These are phyloP conservation scores for Suillus variegatus DNA, from an alignment of 768 basidiomycete species.

Conservation along the genomic window DNA sequence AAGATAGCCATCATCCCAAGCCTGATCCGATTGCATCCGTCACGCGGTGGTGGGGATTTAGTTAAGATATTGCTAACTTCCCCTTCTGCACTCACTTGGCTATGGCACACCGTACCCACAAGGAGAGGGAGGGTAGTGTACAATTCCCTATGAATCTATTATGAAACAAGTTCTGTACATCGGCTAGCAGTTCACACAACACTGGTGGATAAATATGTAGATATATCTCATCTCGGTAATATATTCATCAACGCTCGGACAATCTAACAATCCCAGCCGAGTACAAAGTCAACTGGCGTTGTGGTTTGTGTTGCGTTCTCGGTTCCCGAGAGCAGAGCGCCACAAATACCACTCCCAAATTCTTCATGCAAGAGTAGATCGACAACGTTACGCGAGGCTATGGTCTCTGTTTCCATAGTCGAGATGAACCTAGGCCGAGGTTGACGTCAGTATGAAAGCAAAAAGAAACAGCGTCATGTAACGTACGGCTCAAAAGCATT, in stretches of 20 bases:
- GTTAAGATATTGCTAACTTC: not conserved
- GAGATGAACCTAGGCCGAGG: conserved; percentile 62
- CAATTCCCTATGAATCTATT: not conserved
- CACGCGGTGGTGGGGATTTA: not conserved
- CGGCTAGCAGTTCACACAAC: not conserved
- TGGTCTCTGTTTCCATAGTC: conserved; percentile 93
- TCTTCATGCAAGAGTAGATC: conserved; percentile 76
- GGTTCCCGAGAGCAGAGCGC: conserved; percentile 35
- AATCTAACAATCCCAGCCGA: conserved; percentile 74
- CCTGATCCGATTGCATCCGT: not conserved
- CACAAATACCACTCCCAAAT: conserved; percentile 73
- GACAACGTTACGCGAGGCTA: conserved; percentile 81
- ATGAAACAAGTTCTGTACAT: not conserved
- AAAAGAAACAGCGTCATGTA: conserved; percentile 3
- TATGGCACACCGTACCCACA: too few species aligned
- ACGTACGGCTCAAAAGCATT: conserved; percentile 90
- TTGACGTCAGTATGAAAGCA: conserved; percentile 1
- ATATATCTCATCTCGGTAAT: not conserved
- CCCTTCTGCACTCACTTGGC: not conserved
- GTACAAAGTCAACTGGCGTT: conserved; percentile 48
- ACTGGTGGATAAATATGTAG: not conserved
- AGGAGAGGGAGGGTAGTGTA: not conserved
- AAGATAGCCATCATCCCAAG: not conserved
- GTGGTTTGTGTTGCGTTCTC: conserved; percentile 16
- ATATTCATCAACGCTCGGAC: not conserved